A percentile compares a stretch with the other conserved stretches of the same genome.
phyloP scores from a whole-genome alignment of 2,329 filamentous ascomycete species.

The Xylariaceae sp. region DNA sequence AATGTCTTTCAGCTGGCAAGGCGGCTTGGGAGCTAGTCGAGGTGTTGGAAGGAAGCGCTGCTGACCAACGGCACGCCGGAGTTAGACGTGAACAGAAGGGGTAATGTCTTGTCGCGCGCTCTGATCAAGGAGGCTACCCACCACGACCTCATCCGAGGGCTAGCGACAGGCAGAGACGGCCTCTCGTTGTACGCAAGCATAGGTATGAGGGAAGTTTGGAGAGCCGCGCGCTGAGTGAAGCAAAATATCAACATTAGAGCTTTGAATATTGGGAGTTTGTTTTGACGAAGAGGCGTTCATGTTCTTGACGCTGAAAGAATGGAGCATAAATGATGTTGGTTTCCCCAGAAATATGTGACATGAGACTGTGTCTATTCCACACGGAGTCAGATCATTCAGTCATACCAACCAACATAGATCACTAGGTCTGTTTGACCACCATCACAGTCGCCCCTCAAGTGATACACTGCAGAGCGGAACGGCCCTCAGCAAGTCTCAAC shows the following conservation, averaged over 20 bases:
- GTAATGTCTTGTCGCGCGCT: constrained; percentile 17
- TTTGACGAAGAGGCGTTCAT: neutral
- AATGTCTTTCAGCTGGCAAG: neutral
- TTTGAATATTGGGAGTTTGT: neutral
- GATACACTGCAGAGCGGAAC: constrained; percentile 24
- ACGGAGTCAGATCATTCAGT: constrained; percentile 12
- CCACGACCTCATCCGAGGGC: constrained; percentile 4
- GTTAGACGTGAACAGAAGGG: constrained; percentile 4
- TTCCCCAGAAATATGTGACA: constrained; percentile 9
- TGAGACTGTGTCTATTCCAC: no score
- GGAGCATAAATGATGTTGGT: constrained; percentile 15
- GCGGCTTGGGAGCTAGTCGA: constrained; percentile 5
- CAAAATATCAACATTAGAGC: constrained; percentile 11
- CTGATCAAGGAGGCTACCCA: constrained; percentile 11
- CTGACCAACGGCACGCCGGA: constrained; percentile 11
- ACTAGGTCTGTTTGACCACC: constrained; percentile 12
- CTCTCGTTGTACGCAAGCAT: constrained; percentile 19
- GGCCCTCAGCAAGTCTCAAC: constrained; percentile 20
- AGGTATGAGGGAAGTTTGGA: constrained; percentile 20
- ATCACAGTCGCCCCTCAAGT: constrained; percentile 12
- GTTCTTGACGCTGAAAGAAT: neutral
- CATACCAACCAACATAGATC: constrained; percentile 6
- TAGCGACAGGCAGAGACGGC: constrained; percentile 12
- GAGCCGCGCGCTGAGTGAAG: constrained; percentile 32
- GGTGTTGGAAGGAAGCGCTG: neutral